Evolutionary conservation across 495 filamentous ascomycete genomes (phyloP), one percentile per base, ranked within the genome.

Genomic region (Aspergillus nanangensis): DNA sequence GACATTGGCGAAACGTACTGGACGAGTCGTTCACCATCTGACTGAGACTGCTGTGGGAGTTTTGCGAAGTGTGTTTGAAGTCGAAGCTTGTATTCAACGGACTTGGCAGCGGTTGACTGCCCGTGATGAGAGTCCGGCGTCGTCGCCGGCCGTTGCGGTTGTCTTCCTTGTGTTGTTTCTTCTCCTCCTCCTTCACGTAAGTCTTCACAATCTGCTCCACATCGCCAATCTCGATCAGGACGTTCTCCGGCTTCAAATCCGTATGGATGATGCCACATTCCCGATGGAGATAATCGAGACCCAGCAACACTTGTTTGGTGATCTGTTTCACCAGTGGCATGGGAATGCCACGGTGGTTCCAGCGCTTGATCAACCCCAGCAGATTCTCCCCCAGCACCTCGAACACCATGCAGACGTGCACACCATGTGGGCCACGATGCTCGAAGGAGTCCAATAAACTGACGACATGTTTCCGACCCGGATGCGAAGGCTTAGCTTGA

Each of bases 261-360:
- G 93, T 98, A 67, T 98, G 93, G 53, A 98, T 97, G 66, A 98
- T 98, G 50, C 94, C 94, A 71, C 93, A 98, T 68, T 98, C 93
- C 38, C 93, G 83, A 55, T 98, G 93, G 17, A 98, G 77, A 63
- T 98, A 97, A 58, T 98, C 93, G 37, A 98, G 74, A 3, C 93
- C 93, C 36, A 98, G 77, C 43, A 98, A 77, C 11, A 98, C 93
- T 65, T 98, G 93, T 65, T 98, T 98, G 2, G 94, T 92, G 66
- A 98, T 98, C 66, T 98, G 93, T 71, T 95, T 95, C 52, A 98
- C 93, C 23, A 98, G 77, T 15, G 86, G 78, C 84, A 95, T 95
- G 22, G 93, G 93, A 41, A 98, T 97, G 21, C 93, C 93, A 23
- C 93, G 78, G 62, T 98, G 93, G 55, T 97, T 96, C 88, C 93